phyloP scores from a whole-genome alignment of 129 eudicot species.

The Flaveria linearis region DNA sequence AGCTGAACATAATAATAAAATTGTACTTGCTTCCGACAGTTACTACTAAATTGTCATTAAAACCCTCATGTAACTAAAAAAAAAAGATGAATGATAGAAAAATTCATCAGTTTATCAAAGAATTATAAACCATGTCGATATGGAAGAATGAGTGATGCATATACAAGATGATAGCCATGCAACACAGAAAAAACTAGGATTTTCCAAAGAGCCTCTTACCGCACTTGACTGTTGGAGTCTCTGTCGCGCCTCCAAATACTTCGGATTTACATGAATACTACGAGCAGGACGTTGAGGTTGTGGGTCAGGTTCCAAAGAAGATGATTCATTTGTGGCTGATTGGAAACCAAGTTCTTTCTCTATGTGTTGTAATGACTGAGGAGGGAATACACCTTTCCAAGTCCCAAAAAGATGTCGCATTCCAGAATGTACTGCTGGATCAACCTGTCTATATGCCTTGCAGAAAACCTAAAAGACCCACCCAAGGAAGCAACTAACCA shows the following conservation, averaged over 20 bases:
- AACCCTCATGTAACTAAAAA: not conserved
- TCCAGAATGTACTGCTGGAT: conserved; percentile 57
- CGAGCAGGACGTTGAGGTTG: conserved; percentile 64
- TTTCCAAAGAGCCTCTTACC: conserved; percentile 49
- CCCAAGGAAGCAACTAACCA: conserved; percentile 34
- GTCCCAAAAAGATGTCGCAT: conserved; percentile 98
- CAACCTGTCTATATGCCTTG: conserved; percentile 93
- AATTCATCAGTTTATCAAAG: not conserved
- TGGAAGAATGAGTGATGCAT: not conserved
- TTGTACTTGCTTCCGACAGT: not conserved
- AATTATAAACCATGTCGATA: not conserved
- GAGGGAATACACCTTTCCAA: conserved; percentile 92
- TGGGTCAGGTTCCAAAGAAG: conserved; percentile 58
- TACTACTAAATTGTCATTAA: conserved; percentile 11
- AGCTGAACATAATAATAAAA: not conserved
- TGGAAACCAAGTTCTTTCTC: conserved; percentile 81
- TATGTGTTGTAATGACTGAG: conserved; percentile 67
- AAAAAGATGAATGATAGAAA: not conserved
- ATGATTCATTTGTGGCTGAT: conserved; percentile 59
- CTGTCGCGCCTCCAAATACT: conserved; percentile 83
- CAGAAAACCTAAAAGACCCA: conserved; percentile 77
- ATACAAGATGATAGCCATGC: not conserved
- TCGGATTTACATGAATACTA: conserved; percentile 95
- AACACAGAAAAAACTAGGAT: not conserved
- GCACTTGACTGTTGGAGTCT: conserved; percentile 68